These are phyloP conservation scores for Eremothecium gossypii DNA, from an alignment of 1,139 yeast genomes.

Conservation along the genomic window DNA sequence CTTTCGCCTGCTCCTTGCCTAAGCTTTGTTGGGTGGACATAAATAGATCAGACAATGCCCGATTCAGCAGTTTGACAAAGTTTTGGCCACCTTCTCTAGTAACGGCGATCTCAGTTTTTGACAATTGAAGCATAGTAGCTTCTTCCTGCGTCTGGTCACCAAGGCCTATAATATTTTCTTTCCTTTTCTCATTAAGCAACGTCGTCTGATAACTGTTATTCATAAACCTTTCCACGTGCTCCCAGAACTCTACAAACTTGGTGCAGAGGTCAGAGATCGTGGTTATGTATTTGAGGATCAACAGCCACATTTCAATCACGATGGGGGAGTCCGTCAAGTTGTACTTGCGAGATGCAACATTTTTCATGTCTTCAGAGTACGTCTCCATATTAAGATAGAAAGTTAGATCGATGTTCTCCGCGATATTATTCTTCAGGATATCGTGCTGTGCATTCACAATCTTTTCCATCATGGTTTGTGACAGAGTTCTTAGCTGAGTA, in stretches of 20 bases:
- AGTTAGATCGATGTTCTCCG: slow-evolving; percentile 22
- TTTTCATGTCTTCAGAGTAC: slow-evolving; percentile 10
- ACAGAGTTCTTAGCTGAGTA: slow-evolving; percentile 32
- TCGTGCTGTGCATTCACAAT: slow-evolving; percentile 31
- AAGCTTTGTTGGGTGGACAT: slow-evolving; percentile 29
- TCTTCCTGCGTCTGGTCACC: slow-evolving; percentile 15
- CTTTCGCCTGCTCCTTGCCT: slow-evolving; percentile 13
- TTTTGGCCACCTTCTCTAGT: slow-evolving; percentile 32
- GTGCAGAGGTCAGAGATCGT: slow-evolving; percentile 29
- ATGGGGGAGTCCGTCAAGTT: slow-evolving; percentile 38
- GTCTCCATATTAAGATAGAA: slow-evolving; percentile 21
- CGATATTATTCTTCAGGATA: slow-evolving; percentile 27
- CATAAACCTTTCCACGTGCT: slow-evolving; percentile 37
- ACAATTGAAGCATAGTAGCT: slow-evolving; percentile 1
- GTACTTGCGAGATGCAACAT: slow-evolving; percentile 9
- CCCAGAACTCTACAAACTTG: slow-evolving; percentile 39
- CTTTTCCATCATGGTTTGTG: slow-evolving; percentile 28
- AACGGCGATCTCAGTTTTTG: slow-evolving; percentile 4
- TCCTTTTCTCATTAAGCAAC: slow-evolving; percentile 37
- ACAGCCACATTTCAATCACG: slow-evolving; percentile 46
- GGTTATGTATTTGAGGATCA: slow-evolving; percentile 39
- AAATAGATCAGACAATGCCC: slow-evolving; percentile 33
- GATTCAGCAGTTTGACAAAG: slow-evolving; percentile 30
- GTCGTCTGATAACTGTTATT: slow-evolving; percentile 37
- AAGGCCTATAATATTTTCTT: slow-evolving; percentile 29